Evolutionary conservation across 1,284 basidiomycete genomes (phyloP), one percentile per base, ranked within the genome.

Genomic region (Microbotryum lychnidis-dioicae): DNA sequence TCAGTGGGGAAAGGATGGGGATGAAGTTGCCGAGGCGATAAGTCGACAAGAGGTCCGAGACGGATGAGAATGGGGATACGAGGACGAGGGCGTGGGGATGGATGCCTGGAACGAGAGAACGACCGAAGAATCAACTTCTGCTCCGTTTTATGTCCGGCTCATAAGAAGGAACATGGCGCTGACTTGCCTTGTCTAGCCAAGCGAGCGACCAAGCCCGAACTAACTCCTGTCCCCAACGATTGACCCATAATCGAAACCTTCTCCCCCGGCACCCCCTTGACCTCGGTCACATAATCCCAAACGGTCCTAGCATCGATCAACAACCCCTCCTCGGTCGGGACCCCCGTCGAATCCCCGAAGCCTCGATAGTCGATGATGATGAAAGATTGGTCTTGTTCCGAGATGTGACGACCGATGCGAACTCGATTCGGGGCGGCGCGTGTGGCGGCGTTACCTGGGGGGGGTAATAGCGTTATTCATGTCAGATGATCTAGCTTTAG

Each of bases 341-440:
- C 75, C 1, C 91, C 90, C 1, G 82, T 81, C 59, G 89, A 92
- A 73, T 97, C 91, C 0, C 80, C 93, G 70, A 88, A 97, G 0
- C 93, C 93, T n/a, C 70, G 58, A 50, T 70, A 71, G 57, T 70
- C 69, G 46, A 65, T 54, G 21, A 66, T 66, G 54, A 70, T 14
- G 31, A 69, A 66, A 47, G 63, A 61, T 48, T 50, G 46, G 44
- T 64, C 46, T 46, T 63, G 29, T 14, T 59, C 61, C 23, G 54
- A 58, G 31, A 63, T 44, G 46, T 67, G 62, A 12, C 67, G 60
- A 8, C 56, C 70, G 4, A 69, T 57, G 5, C 78, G 79, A 12
- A 89, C 77, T 10, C 90, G 85, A 56, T 80, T 81, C 0, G 76
- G 70, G 7, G 83, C 79, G 0, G 87, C 87, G 18, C 91, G 83